Evolutionary conservation across 306 rosid species (phyloP).

Genomic region (Psophocarpus tetragonolobus): DNA sequence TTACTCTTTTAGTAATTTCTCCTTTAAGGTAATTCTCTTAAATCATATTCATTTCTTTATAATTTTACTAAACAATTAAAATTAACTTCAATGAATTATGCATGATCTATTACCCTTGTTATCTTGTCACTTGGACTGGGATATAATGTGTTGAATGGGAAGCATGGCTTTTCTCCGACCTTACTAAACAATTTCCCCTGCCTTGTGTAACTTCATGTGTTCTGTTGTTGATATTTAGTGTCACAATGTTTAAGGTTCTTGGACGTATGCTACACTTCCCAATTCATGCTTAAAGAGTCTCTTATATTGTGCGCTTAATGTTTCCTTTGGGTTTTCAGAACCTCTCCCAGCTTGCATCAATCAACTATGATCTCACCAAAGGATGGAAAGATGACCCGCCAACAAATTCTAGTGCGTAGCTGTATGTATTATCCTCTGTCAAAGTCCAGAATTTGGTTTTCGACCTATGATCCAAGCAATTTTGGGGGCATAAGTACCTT

Average conservation of each 20-base stretch:
- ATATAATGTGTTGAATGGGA: slow-evolving; percentile 7
- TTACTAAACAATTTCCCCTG: neutral
- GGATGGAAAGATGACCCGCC: slow-evolving; percentile 86
- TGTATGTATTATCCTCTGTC: slow-evolving; percentile 31
- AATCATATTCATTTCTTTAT: neutral
- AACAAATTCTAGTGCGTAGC: slow-evolving; percentile 57
- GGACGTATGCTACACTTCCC: neutral
- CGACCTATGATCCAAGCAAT: slow-evolving; percentile 43
- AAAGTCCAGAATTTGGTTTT: slow-evolving; percentile 42
- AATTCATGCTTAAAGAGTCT: neutral
- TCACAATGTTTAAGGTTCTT: neutral
- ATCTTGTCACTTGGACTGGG: slow-evolving; percentile 15
- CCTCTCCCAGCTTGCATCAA: slow-evolving; percentile 99
- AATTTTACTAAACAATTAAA: neutral
- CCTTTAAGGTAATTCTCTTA: slow-evolving; percentile 75
- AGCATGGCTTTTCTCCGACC: neutral
- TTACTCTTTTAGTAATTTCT: slow-evolving; percentile 97
- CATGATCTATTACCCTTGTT: neutral
- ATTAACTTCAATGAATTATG: slow-evolving; percentile 3
- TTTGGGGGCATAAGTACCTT: slow-evolving; percentile 48
- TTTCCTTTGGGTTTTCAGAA: slow-evolving; percentile 66
- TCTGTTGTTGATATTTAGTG: slow-evolving; percentile 8
- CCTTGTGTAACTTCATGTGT: slow-evolving; percentile 23
- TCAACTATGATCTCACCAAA: slow-evolving; percentile 94
- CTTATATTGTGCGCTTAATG: neutral